Base-by-base conservation (phyloP, 202 grass and related monocot species). In the Zoysia matrella region DNA sequence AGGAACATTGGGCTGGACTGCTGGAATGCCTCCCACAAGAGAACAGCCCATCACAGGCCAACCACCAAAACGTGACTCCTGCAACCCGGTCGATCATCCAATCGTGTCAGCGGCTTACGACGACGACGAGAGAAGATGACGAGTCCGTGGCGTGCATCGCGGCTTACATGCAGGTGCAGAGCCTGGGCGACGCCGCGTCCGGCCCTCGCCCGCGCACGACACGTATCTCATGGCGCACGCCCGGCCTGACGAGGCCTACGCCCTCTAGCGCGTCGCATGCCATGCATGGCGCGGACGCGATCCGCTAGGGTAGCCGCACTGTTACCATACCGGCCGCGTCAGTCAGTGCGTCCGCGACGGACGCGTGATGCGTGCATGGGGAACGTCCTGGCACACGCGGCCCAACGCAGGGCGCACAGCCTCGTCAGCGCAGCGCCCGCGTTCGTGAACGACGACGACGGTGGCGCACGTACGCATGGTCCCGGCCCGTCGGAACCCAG, bases 211-310 rank as follows among this genome's bases (percentile, higher is more conserved):
- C 15, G 36, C 10, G 51, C 14, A 6, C 78, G 78, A 82, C 79
- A 87, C 85, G 73, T 83, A 18, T n/a, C 79, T 15, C 48, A 2
- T 48, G 64, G 16, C 67, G 36, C 11, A 40, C 43, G 22, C 43
- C 52, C 43, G 9, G 65, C 41, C 55, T 77, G 79, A 71, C 72
- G 72, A 76, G 58, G 60, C 66, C 79, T 82, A 71, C 18, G 63
- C 0, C 11, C 63, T 18, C 46, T 69, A 75, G 76, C 16, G 63
- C 50, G 44, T 68, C 65, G 6, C 2, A 39, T 2, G 49, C 51
- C 55, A 55, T 61, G 49, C 66, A 77, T 71, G 78, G 79, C 57
- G 76, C 22, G 22, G 22, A 45, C 55, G 65, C 15, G 3, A 60
- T 3, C 11, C 16, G 50, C 60, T 48, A 15, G 1, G 47, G 22